Evolutionary conservation across 2,329 filamentous ascomycete genomes (phyloP), one percentile per base, ranked within the genome.

Genomic region (Venturia pyrina): DNA sequence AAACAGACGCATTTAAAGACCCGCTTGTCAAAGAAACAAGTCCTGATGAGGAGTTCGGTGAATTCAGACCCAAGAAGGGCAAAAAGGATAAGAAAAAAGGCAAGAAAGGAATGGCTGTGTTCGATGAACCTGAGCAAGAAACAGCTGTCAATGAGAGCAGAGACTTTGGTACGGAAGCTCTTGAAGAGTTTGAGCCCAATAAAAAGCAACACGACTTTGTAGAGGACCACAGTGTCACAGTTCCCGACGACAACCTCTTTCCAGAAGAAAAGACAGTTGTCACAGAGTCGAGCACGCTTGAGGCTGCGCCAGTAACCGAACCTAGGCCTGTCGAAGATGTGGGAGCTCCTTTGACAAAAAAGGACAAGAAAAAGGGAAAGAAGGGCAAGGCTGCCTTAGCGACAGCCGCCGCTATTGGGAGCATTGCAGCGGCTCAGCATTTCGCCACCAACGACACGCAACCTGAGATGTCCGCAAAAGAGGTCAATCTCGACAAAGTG

Each of bases 71-170:
- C 24, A 56, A 56, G 50, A 56, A 56, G 15, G 46, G 32, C 10
- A 65, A 62, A 41, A 65, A 62, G 24, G 44, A 65, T 5, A 65
- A 65, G 41, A 48, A 62, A 8, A 63, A 53, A 24, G 50, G 57
- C 34, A 56, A 63, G 44, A 59, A 66, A 13, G 50, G 40, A 7
- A 66, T 64, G 32, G 56, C 46, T 8, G 24, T 17, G 15, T 56
- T 34, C 24, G 24, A 21, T 6, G 24, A 56, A 56, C 24, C 24
- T 32, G 50, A 56, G 24, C 5, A 56, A 10, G 50, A 56, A 17
- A 17, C 24, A 19, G 24, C 28, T 56, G 24, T n/a, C 24, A 32
- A 56, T 32, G 24, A 56, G 50, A 34, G 24, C 17, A 34, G 24
- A 17, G 50, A 34, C 4, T 32, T 56, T 32, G 24, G 24, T 24